Percentiles rank a stretch among this genome's conserved stretches.
Conservation (phyloP, 2,329 filamentous ascomycete genomes). For the Aspergillus piperis region DNA sequence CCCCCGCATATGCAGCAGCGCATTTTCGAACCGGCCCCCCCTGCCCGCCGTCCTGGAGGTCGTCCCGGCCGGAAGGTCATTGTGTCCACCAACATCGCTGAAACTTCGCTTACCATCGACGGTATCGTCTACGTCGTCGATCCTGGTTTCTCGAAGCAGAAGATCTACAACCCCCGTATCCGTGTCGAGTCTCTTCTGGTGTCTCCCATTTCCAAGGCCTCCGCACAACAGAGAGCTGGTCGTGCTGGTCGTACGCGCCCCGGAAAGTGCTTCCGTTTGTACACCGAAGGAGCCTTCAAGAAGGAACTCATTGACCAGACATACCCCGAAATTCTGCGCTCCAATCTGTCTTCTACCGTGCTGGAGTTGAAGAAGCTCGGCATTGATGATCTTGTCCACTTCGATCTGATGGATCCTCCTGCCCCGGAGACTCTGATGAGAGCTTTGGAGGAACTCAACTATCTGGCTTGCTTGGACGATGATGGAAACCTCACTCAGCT, state of each 20-base stretch:
- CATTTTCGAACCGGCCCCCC: slow-evolving; percentile 89
- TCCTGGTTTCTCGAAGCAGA: slow-evolving; percentile 98
- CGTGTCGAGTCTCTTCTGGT: slow-evolving; percentile 96
- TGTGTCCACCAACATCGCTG: slow-evolving; percentile 95
- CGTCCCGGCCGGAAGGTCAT: slow-evolving; percentile 91
- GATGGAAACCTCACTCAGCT: slow-evolving; percentile 89
- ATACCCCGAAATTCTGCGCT: slow-evolving; percentile 91
- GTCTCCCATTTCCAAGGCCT: slow-evolving; percentile 96
- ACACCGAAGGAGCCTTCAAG: slow-evolving; percentile 95
- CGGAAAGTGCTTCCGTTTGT: slow-evolving; percentile 96
- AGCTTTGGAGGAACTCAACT: slow-evolving; percentile 95
- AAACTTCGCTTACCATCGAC: slow-evolving; percentile 96
- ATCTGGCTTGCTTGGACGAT: slow-evolving; percentile 92
- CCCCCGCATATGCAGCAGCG: slow-evolving; percentile 90
- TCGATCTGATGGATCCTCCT: slow-evolving; percentile 97
- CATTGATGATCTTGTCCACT: slow-evolving; percentile 92
- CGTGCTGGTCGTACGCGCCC: slow-evolving; percentile 98
- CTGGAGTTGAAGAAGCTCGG: slow-evolving; percentile 97
- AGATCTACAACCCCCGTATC: slow-evolving; percentile 97
- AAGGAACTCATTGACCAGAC: slow-evolving; percentile 97
- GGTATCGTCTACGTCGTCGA: slow-evolving; percentile 99
- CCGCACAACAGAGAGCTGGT: slow-evolving; percentile 94
- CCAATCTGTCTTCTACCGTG: slow-evolving; percentile 92
- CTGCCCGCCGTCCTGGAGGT: slow-evolving; percentile 70
- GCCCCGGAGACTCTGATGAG: slow-evolving; percentile 98